phyloP scores from a whole-genome alignment of 2,329 filamentous ascomycete genomes.

The Tolypocladium sp. region DNA sequence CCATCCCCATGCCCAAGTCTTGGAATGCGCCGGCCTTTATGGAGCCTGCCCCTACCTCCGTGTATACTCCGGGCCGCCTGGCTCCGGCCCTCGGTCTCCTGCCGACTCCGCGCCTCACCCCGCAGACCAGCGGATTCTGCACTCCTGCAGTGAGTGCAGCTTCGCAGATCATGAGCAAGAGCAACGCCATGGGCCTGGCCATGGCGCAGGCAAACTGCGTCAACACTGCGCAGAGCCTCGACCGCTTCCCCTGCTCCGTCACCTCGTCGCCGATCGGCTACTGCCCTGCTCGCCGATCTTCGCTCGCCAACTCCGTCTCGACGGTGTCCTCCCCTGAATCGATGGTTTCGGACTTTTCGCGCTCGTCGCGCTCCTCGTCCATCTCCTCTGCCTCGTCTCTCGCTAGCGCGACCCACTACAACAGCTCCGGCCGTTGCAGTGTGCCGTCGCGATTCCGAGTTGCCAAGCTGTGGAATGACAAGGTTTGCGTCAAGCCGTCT shows the following conservation, averaged over 20 bases:
- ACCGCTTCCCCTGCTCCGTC: slow-evolving; percentile 40
- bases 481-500: slow-evolving; percentile 39
- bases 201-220: slow-evolving; percentile 45
- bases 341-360: slow-evolving; percentile 55
- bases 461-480: slow-evolving; percentile 49
- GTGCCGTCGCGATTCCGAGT: slow-evolving; percentile 55
- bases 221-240: slow-evolving; percentile 37
- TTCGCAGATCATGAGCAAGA: slow-evolving; percentile 37
- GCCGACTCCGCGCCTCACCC: slow-evolving; percentile 50
- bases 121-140: slow-evolving; percentile 44
- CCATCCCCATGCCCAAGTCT: slow-evolving; percentile 30
- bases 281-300: slow-evolving; percentile 45
- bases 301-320: slow-evolving; percentile 53
- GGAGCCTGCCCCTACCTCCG: slow-evolving; percentile 35
- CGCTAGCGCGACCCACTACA: slow-evolving; percentile 44
- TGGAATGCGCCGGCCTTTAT: slow-evolving; percentile 33
- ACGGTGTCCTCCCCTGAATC: slow-evolving; percentile 58
- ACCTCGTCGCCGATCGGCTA: slow-evolving; percentile 44
- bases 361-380: slow-evolving; percentile 54
- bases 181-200: slow-evolving; percentile 50
- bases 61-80: slow-evolving; percentile 34
- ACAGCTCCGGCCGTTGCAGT: slow-evolving; percentile 36
- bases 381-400: slow-evolving; percentile 54
- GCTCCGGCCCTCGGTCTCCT: slow-evolving; percentile 46
- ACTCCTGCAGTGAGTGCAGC: slow-evolving; percentile 52